phyloP scores from a whole-genome alignment of 2,329 filamentous ascomycete genomes.

The Colletotrichum siamense region DNA sequence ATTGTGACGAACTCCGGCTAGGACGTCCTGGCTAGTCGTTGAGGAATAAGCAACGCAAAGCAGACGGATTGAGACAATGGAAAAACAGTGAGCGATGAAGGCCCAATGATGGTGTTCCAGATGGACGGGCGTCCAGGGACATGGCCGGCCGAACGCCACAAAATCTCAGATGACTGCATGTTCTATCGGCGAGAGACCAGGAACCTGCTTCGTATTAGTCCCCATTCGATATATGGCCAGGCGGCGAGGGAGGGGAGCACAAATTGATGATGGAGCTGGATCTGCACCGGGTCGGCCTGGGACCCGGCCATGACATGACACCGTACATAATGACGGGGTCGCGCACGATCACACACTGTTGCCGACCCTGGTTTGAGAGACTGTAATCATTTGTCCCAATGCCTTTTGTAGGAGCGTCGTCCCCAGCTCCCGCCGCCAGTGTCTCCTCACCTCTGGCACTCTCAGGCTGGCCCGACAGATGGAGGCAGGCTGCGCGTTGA shows the following conservation, averaged over 20 bases:
- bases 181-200: neutral
- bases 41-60: slow-evolving; percentile 13
- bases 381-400: neutral
- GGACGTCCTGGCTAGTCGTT: neutral
- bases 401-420: neutral
- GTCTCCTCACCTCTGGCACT: neutral
- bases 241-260: neutral
- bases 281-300: slow-evolving; percentile 3
- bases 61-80: slow-evolving; percentile 4
- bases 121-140: neutral
- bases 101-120: slow-evolving; percentile 5
- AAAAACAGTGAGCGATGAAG: neutral
- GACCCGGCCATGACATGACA: neutral
- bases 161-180: slow-evolving; percentile 16
- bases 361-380: neutral
- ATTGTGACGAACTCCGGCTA: neutral
- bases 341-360: slow-evolving; percentile 8
- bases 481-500: neutral
- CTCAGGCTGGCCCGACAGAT: neutral
- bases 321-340: neutral
- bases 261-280: slow-evolving; percentile 11
- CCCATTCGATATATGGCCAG: slow-evolving; percentile 7
- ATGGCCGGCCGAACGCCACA: slow-evolving; percentile 7
- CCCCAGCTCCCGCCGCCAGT: neutral
- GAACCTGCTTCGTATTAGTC: neutral